Base-by-base conservation (phyloP, 352 stramenopile genomes). In the Elongisporangium senticosum region DNA sequence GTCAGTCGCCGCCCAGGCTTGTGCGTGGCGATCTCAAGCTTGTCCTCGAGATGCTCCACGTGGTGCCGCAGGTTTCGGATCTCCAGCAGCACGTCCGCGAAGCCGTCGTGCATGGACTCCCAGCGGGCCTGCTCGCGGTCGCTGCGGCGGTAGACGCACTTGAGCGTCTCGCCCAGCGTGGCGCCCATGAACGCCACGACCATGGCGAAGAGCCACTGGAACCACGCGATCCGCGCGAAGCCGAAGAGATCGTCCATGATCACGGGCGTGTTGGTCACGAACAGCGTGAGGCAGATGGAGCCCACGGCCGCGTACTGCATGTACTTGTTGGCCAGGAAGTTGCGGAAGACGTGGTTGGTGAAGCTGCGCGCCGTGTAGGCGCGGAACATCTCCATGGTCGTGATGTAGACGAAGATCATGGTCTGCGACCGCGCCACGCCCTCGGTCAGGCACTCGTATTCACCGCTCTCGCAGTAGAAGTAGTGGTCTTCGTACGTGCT, bases 341-440 rank as follows among this genome's bases (percentile, higher is more conserved):
- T 59, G 39, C 68, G 61, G 23, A 72, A 80, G 14, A 80, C 67
- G 51, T 69, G 59, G 52, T 75, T 74, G 15, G 69, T 74, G 60
- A 80, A 76, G 67, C 68, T 80, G 20, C 72, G 69, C 13, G 65
- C 72, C 5, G 72, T 80, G 69, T 78, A 80, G 20, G 72, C 69
- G 14, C 72, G 69, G 17, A 80, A 55, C 67, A 80, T 74, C 57
- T 80, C 72, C 64, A 74, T 78, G 24, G 63, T 78, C 22, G 72
- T 80, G 60, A 80, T 80, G 61, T 73, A 75, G 11, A 80, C 52
- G 53, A 80, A 80, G 50, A 52, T 58, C 72, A 76, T 78, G 43
- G 72, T 78, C 59, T 78, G 69, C 20, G 72, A 63, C 33, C 70
- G 69, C 4, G 69, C 72, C 14, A 80, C 59, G 15, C 72, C 72